Evolutionary conservation across 108 stramenopile genomes (phyloP).

Genomic region (Fragilariopsis cylindrus): DNA sequence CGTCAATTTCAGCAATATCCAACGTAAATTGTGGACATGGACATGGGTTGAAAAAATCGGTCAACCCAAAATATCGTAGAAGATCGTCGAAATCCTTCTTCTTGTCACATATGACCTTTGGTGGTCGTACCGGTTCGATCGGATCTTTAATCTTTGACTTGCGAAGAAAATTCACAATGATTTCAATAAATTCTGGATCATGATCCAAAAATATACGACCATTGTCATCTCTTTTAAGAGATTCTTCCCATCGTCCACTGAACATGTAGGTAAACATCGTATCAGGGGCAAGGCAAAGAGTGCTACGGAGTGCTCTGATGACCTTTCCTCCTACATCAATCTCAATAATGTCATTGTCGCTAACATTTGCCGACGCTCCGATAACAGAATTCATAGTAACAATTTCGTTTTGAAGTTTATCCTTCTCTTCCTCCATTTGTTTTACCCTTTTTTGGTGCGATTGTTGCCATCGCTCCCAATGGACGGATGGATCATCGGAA

Average conservation of each 20-base stretch:
- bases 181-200: slow-evolving; percentile 8
- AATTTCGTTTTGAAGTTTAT: too few relatives aligned
- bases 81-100: neutral
- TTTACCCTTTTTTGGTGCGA: too few relatives aligned
- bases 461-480: too few relatives aligned
- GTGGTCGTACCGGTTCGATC: neutral
- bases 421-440: too few relatives aligned
- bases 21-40: too few relatives aligned
- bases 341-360: neutral
- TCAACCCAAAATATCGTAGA: neutral
- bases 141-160: neutral
- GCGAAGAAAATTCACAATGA: slow-evolving; percentile 9
- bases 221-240: neutral
- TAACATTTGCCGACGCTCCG: too few relatives aligned
- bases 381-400: too few relatives aligned
- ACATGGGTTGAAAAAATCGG: too few relatives aligned
- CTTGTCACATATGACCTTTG: neutral
- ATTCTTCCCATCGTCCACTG: too few relatives aligned
- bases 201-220: slow-evolving; percentile 1
- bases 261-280: neutral
- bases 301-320: slow-evolving; percentile 6
- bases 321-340: slow-evolving; percentile 2
- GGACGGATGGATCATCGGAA: too few relatives aligned
- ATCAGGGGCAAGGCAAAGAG: slow-evolving; percentile 1
- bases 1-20: too few relatives aligned